Evolutionary conservation across 805 yeast species (phyloP).

Genomic region (Yueomyces sp.): DNA sequence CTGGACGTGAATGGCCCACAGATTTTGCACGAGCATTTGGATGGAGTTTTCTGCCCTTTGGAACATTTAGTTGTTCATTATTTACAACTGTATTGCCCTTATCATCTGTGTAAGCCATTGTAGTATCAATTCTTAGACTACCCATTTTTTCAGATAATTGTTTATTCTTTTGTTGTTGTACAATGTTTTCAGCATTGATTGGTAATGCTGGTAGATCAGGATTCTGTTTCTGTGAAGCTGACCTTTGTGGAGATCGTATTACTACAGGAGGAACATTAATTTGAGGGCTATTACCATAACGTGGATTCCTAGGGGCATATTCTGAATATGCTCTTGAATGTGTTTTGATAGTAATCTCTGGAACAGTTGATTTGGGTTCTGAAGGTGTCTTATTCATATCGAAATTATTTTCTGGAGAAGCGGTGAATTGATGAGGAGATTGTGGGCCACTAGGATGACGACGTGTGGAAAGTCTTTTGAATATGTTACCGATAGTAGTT

Average conservation of each 20-base stretch:
- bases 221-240: constrained; percentile 16
- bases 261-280: not conserved
- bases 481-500: constrained; percentile 21
- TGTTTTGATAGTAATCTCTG: constrained; percentile 6
- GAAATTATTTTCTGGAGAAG: not conserved
- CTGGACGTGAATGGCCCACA: constrained; percentile 54
- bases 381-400: constrained; percentile 2
- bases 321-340: constrained; percentile 30
- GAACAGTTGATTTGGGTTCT: constrained; percentile 2
- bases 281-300: constrained; percentile 12
- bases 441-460: constrained; percentile 9
- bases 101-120: not conserved
- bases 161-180: constrained; percentile 21
- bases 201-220: constrained; percentile 24
- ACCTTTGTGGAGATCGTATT: constrained; percentile 11
- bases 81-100: constrained; percentile 1
- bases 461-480: constrained; percentile 24
- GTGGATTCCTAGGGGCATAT: constrained; percentile 22
- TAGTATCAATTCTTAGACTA: constrained; percentile 5
- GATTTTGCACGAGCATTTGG: constrained; percentile 85
- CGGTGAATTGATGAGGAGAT: constrained; percentile 2
- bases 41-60: constrained; percentile 33
- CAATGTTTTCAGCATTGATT: constrained; percentile 20
- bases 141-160: constrained; percentile 11
- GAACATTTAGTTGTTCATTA: constrained; percentile 6